Evolutionary conservation across 2,329 filamentous ascomycete genomes (phyloP), one percentile per base, ranked within the genome.

Genomic region (Parastagonospora nodorum): DNA sequence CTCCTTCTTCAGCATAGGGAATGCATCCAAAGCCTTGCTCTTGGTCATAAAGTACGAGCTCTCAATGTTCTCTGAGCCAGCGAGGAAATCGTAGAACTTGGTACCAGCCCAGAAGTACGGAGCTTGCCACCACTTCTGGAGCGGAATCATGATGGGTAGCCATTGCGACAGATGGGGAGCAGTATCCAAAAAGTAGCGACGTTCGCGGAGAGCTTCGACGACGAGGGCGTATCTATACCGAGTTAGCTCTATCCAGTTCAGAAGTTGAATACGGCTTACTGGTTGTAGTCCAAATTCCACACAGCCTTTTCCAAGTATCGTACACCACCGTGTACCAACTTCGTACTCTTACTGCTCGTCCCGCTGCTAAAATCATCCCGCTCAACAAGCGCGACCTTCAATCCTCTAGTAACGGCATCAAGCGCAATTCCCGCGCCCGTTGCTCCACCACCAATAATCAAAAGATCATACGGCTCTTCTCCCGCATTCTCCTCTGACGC

Each of bases 31-130:
- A 8, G 90, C 90, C 75, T 93, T 93, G 72, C 88, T 92, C 74
- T 87, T 88, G 19, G 90, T 92, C 67, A 95, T 77, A 72, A 95
- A 95, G 76, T 95, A 95, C 5, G 89, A 93, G 64, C 85, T 91
- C 74, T 95, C 90, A 66, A 95, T 92, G 48, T 91, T 91, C 73
- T 95, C 90, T 35, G 87, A 88, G 11, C 90, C 90, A 63, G 91
- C 91, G 58, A 95, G 81, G 63, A 92, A 84, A 74, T 95, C 91
- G 74, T 95, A 96, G 61, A 85, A 84, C 74, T 95, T 95, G 53
- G 86, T 89, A 43, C 88, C 88, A 33, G 81, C 83, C 87, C 87
- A 90, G 72, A 88, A 90, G 74, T 90, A 90, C 5, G 89, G 89
- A 12, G 86, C 86, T 76, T 93, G 87, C 87, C 88, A 92, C 89